A percentile compares a stretch with the other conserved stretches of the same genome.
Evolutionary conservation across 768 basidiomycete genomes (phyloP).

Genomic region (Lentinus tigrinus): DNA sequence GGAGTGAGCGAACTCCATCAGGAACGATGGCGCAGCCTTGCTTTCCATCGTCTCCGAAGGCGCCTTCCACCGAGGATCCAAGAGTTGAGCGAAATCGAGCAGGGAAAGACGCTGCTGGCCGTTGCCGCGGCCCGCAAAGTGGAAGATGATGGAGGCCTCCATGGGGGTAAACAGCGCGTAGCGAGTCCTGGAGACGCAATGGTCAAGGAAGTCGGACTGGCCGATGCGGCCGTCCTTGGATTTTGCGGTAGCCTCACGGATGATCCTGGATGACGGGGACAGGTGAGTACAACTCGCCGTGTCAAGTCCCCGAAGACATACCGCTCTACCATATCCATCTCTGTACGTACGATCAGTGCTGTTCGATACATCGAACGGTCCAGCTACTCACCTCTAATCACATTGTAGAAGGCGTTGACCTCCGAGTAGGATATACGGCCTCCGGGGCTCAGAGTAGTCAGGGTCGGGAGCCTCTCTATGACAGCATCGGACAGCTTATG

Average conservation of each 20-base stretch:
- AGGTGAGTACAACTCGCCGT: slow-evolving; percentile 3
- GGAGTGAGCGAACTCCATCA: slow-evolving; percentile 64
- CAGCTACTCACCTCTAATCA: slow-evolving; percentile 69
- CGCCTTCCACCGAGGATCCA: slow-evolving; percentile 87
- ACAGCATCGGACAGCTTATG: slow-evolving; percentile 96
- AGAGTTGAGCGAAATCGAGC: slow-evolving; percentile 87
- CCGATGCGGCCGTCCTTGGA: slow-evolving; percentile 96
- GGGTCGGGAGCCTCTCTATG: slow-evolving; percentile 87
- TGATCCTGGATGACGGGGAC: slow-evolving; percentile 49
- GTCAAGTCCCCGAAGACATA: slow-evolving; percentile 28
- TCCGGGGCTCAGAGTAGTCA: slow-evolving; percentile 87
- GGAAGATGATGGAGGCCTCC: slow-evolving; percentile 98
- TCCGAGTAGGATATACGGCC: slow-evolving; percentile 95
- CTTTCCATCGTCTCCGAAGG: slow-evolving; percentile 52
- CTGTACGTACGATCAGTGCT: slow-evolving; percentile 34
- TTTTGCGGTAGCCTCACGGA: slow-evolving; percentile 86
- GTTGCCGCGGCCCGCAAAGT: slow-evolving; percentile 87
- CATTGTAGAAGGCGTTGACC: slow-evolving; percentile 96
- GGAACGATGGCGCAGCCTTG: slow-evolving; percentile 39
- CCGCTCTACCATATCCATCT: slow-evolving; percentile 98
- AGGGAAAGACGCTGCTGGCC: slow-evolving; percentile 71
- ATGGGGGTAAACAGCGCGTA: slow-evolving; percentile 97
- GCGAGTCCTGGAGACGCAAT: slow-evolving; percentile 81
- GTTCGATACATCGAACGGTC: background rate
- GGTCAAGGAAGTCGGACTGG: slow-evolving; percentile 91